Conservation (phyloP, 306 rosid genomes). For the Vachellia pachyceras region DNA sequence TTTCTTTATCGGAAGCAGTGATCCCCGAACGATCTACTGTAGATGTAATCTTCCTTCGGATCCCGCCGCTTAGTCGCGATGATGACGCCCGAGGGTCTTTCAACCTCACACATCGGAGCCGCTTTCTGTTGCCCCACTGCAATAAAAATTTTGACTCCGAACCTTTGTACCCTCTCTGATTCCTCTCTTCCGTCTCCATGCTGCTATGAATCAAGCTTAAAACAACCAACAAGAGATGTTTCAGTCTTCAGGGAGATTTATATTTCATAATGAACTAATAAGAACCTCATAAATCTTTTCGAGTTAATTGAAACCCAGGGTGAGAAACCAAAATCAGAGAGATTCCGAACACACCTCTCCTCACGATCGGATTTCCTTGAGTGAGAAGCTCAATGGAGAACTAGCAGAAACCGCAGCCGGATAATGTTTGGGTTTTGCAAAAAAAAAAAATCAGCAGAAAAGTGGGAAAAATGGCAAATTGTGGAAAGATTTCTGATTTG, state of each 20-base stretch:
- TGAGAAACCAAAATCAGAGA: background rate
- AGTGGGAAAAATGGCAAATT: background rate
- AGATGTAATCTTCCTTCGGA: slow-evolving; percentile 54
- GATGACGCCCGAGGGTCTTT: slow-evolving; percentile 68
- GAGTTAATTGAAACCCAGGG: background rate
- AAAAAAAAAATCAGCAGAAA: background rate
- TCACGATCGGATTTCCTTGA: background rate
- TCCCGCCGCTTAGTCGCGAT: slow-evolving; percentile 56
- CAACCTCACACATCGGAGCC: slow-evolving; percentile 72
- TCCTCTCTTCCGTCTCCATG: slow-evolving; percentile 77
- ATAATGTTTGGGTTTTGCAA: background rate
- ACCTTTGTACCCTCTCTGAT: slow-evolving; percentile 53
- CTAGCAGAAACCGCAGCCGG: background rate
- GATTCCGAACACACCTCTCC: background rate
- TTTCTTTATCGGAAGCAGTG: slow-evolving; percentile 54
- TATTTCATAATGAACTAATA: slow-evolving; percentile 23
- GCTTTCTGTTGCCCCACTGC: slow-evolving; percentile 78
- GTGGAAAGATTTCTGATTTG: background rate
- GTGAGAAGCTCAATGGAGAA: no score
- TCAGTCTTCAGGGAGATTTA: background rate
- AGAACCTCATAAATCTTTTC: background rate
- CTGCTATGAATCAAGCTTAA: slow-evolving; percentile 27
- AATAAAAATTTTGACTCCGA: slow-evolving; percentile 71
- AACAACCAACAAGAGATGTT: background rate
- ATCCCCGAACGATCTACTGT: slow-evolving; percentile 49